Conservation (phyloP, 441 rosid genomes). For the Metrosideros polymorpha region DNA sequence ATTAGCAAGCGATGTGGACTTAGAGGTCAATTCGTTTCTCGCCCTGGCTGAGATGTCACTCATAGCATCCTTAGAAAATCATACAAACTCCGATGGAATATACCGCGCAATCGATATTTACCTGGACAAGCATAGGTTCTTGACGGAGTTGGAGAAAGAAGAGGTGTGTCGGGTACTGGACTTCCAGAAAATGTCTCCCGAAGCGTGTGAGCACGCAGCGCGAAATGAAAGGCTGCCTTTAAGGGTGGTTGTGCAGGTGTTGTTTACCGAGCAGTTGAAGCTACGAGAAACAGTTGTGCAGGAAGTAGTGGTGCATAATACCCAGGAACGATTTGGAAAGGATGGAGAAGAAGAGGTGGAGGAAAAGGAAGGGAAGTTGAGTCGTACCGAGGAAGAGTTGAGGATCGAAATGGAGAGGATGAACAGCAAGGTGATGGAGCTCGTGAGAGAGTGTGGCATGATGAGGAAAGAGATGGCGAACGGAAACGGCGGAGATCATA, state of each 20-base stretch:
- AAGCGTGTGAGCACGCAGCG: slow-evolving; percentile 64
- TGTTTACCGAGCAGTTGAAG: slow-evolving; percentile 51
- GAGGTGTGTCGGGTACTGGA: slow-evolving; percentile 59
- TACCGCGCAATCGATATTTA: slow-evolving; percentile 63
- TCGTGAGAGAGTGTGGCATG: slow-evolving; percentile 32
- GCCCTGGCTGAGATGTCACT: slow-evolving; percentile 39
- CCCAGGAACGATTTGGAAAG: slow-evolving; percentile 13
- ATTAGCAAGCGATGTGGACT: slow-evolving; percentile 37
- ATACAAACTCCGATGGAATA: slow-evolving; percentile 51
- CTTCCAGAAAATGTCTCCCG: slow-evolving; percentile 49
- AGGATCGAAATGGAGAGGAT: slow-evolving; percentile 45
- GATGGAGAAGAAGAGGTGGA: slow-evolving; percentile 17
- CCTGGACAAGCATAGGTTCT: slow-evolving; percentile 46
- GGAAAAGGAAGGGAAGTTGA: slow-evolving; percentile 7
- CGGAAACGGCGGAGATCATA: slow-evolving; percentile 14
- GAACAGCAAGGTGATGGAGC: slow-evolving; percentile 57
- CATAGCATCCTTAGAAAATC: slow-evolving; percentile 33
- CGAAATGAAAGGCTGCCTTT: slow-evolving; percentile 63
- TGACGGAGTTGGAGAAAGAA: slow-evolving; percentile 56
- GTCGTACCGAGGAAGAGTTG: slow-evolving; percentile 15
- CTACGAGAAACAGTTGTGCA: slow-evolving; percentile 31
- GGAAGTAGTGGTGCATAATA: slow-evolving; percentile 7
- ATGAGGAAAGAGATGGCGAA: slow-evolving; percentile 36
- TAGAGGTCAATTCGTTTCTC: slow-evolving; percentile 35
- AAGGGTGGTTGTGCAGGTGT: slow-evolving; percentile 48